These are phyloP conservation scores for Talaromyces albobiverticillius DNA, from an alignment of 2,329 filamentous ascomycete species.

Conservation along the genomic window DNA sequence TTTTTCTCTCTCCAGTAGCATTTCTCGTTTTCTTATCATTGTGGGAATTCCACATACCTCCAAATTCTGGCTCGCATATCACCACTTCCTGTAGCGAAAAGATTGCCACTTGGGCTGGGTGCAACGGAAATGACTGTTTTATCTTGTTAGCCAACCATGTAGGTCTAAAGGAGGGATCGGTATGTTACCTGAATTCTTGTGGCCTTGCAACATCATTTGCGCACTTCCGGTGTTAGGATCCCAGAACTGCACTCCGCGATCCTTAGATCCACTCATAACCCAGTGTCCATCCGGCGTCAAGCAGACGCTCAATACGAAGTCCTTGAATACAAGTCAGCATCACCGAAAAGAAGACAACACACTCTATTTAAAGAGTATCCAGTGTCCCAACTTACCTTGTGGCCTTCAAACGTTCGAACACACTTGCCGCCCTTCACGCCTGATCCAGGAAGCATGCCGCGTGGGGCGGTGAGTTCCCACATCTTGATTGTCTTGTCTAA, in stretches of 20 bases:
- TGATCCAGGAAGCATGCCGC: slow-evolving; percentile 62
- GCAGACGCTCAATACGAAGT: slow-evolving; percentile 94
- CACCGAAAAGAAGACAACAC: slow-evolving; percentile 5
- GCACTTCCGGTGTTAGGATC: slow-evolving; percentile 89
- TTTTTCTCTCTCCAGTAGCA: slow-evolving; percentile 12
- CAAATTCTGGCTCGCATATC: slow-evolving; percentile 98
- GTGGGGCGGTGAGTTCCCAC: slow-evolving; percentile 83
- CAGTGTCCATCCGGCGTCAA: slow-evolving; percentile 90
- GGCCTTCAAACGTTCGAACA: slow-evolving; percentile 94
- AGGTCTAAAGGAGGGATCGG: background rate
- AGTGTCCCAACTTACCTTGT: slow-evolving; percentile 63
- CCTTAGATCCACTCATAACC: slow-evolving; percentile 97
- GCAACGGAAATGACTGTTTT: slow-evolving; percentile 85
- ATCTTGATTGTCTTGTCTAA: slow-evolving; percentile 99
- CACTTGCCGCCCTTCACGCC: slow-evolving; percentile 84
- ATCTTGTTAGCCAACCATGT: slow-evolving; percentile 18
- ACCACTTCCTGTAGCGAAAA: slow-evolving; percentile 94
- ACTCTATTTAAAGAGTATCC: background rate
- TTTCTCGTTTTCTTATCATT: slow-evolving; percentile 14
- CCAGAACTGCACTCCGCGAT: slow-evolving; percentile 98
- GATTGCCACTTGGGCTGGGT: slow-evolving; percentile 79
- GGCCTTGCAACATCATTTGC: slow-evolving; percentile 96
- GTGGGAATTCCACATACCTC: slow-evolving; percentile 56
- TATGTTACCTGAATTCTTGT: slow-evolving; percentile 81
- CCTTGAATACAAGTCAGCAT: slow-evolving; percentile 50